phyloP scores from a whole-genome alignment of 1,284 basidiomycete species.

The Erythrobasidium hasegawianum region DNA sequence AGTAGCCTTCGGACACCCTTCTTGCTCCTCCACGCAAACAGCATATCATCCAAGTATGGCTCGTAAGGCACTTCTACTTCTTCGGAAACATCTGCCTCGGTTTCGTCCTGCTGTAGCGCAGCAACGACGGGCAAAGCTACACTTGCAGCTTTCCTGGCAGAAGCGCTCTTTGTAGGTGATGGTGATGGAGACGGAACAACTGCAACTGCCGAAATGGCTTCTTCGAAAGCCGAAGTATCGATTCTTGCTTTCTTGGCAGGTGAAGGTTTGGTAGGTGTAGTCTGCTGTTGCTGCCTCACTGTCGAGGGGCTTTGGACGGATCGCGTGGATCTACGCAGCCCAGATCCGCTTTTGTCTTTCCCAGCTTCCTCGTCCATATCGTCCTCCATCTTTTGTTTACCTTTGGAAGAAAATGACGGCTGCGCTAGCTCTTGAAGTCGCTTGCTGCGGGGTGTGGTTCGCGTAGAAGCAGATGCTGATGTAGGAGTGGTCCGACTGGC shows the following conservation, averaged over 20 bases:
- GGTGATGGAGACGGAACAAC: not conserved
- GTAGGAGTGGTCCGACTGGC: not conserved
- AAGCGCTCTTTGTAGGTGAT: not conserved
- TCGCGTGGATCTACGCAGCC: not conserved
- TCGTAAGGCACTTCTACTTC: not conserved
- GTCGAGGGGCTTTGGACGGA: not conserved
- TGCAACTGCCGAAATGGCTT: not conserved
- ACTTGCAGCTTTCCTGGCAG: not conserved
- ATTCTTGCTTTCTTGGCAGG: not conserved
- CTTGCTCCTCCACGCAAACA: not conserved
- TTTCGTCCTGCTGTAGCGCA: not conserved
- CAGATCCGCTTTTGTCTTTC: not conserved
- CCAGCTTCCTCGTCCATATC: not conserved
- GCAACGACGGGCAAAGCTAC: not conserved
- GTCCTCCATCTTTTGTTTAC: not conserved
- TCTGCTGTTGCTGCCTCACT: too few species aligned
- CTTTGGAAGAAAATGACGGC: not conserved
- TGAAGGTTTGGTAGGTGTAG: not conserved
- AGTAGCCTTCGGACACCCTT: not conserved
- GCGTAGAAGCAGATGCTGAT: too few species aligned
- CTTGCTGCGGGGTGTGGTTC: not conserved
- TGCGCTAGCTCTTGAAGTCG: not conserved
- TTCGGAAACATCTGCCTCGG: not conserved
- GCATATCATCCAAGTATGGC: constrained; percentile 1
- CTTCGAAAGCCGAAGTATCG: not conserved